Evolutionary conservation across 495 filamentous ascomycete species (phyloP).

Genomic region (Neurospora tetrasperma): DNA sequence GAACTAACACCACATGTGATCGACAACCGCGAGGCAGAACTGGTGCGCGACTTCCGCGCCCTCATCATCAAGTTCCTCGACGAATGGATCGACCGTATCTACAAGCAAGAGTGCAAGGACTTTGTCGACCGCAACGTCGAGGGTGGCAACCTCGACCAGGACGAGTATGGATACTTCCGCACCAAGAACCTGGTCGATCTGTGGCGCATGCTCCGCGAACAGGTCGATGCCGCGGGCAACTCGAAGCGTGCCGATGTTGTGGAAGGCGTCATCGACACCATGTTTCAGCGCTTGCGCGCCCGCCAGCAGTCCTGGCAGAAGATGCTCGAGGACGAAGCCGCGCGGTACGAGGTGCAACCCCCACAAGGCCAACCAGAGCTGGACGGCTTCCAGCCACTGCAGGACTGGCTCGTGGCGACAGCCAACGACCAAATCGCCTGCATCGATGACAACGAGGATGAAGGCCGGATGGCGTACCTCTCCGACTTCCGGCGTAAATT

Average conservation of each 20-base stretch:
- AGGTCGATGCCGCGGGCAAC: constrained; percentile 68
- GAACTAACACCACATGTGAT: constrained; percentile 74
- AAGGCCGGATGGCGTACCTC: constrained; percentile 62
- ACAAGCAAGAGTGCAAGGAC: constrained; percentile 62
- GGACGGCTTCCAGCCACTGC: constrained; percentile 70
- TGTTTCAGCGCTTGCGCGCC: constrained; percentile 72
- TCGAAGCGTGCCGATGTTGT: constrained; percentile 77
- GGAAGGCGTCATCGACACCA: constrained; percentile 88
- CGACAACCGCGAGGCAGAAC: constrained; percentile 75
- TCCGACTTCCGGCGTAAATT: constrained; percentile 72
- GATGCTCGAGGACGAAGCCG: constrained; percentile 78
- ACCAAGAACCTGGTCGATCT: constrained; percentile 84
- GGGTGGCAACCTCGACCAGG: constrained; percentile 63
- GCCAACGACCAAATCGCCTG: constrained; percentile 98
- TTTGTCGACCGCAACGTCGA: constrained; percentile 68
- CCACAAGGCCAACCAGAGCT: constrained; percentile 41
- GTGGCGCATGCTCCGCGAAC: constrained; percentile 95
- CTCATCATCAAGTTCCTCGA: constrained; percentile 92
- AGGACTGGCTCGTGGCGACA: constrained; percentile 93
- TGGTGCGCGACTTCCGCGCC: constrained; percentile 86
- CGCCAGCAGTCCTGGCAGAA: constrained; percentile 78
- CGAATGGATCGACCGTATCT: constrained; percentile 94
- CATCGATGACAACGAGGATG: constrained; percentile 78
- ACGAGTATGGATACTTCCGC: constrained; percentile 77
- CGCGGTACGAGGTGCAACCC: constrained; percentile 45